These are phyloP conservation scores for Claviceps pazoutovae DNA, from an alignment of 2,329 filamentous ascomycete genomes.

Conservation along the genomic window DNA sequence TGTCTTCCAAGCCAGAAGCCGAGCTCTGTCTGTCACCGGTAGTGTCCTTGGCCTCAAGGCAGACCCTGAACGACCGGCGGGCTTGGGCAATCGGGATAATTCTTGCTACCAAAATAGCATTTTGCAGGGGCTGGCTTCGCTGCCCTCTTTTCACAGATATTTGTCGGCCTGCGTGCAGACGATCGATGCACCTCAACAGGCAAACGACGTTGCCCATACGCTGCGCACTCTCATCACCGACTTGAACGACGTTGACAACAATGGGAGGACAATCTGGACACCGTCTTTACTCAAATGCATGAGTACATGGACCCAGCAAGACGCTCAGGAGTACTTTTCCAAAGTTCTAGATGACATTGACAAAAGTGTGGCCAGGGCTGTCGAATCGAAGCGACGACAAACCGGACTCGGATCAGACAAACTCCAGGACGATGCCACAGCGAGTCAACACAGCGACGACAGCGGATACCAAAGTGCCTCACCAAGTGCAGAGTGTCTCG, in stretches of 20 bases:
- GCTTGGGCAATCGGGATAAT: conserved; percentile 84
- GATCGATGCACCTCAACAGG: conserved; percentile 13
- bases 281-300: conserved; percentile 73
- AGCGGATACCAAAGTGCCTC: conserved; percentile 40
- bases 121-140: conserved; percentile 67
- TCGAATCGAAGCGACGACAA: conserved; percentile 14
- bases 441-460: conserved; percentile 40
- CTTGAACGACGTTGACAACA: conserved; percentile 55
- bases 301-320: conserved; percentile 91
- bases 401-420: conserved; percentile 27
- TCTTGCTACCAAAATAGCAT: conserved; percentile 98
- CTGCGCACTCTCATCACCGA: conserved; percentile 54
- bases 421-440: conserved; percentile 26
- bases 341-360: conserved; percentile 79
- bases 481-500: conserved; percentile 22
- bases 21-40: conserved; percentile 39
- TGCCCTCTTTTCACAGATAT: conserved; percentile 55
- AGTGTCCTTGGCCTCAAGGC: conserved; percentile 25
- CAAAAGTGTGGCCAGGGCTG: conserved; percentile 50
- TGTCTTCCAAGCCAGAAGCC: conserved; percentile 43
- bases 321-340: conserved; percentile 94
- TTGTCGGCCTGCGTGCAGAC: conserved; percentile 33
- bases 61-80: conserved; percentile 37
- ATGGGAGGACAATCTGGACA: conserved; percentile 70
- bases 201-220: conserved; percentile 28